Evolutionary conservation across 2,329 filamentous ascomycete species (phyloP), one percentile per base, ranked within the genome.

Genomic region (Cryphonectria nitschkei): DNA sequence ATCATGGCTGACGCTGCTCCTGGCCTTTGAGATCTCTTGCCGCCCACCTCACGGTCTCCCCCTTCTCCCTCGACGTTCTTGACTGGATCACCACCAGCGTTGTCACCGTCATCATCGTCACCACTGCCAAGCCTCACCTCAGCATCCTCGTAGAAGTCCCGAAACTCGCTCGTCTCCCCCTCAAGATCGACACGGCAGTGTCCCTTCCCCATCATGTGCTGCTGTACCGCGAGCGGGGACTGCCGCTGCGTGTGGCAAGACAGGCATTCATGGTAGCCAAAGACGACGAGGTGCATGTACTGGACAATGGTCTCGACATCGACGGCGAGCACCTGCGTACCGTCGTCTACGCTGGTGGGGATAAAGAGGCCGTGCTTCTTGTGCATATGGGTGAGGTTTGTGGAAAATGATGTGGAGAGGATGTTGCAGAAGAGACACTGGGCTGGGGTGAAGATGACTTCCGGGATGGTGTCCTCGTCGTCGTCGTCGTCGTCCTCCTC

Each of bases 151-250:
- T 82, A 85, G 67, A 85, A 84, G 2, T 84, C 81, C 34, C 76
- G 74, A 16, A 79, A 80, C 58, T 85, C 82, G 0, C 79, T 77
- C n/a, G 77, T 79, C 4, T 78, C 73, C 2, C 76, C 75, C 0
- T 76, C 68, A 0, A 83, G 74, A 41, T 84, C 78, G 52, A 86
- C 77, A 32, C 76, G 80, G 74, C 85, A 87, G 70, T 87, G 68
- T 0, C 83, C 82, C 64, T 84, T 86, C 2, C 77, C 80, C 0
- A 77, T 74, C 85, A 87, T 87, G 68, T 87, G 87, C 50, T 86
- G 84, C 72, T 85, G 84, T 0, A 83, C 82, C 0, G 81, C 86
- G 65, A 84, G 78, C 0, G 79, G 77, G 0, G 82, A 84, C 0
- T 76, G 75, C 43, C 83, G 80, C 52, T 81, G 76, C 19, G 79